Conservation (phyloP, 331 rosid genomes). For the Cucumis variabilis region DNA sequence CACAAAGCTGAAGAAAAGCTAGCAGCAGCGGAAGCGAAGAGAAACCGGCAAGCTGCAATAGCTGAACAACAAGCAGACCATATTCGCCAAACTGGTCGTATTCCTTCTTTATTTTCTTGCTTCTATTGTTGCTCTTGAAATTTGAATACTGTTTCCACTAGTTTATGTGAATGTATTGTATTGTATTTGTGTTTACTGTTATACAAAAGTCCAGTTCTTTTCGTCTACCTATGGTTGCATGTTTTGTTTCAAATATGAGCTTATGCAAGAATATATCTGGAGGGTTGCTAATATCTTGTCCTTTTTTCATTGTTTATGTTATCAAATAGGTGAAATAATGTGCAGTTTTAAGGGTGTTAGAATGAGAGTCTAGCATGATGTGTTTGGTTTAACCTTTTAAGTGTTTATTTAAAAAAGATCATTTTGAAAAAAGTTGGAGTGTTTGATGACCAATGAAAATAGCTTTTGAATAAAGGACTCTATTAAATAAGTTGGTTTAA, state of each 20-base stretch:
- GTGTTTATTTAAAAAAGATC: too few species aligned
- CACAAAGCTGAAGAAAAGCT: constrained; percentile 92
- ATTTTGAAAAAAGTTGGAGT: too few species aligned
- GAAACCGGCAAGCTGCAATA: constrained; percentile 71
- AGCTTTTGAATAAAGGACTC: too few species aligned
- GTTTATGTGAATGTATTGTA: constrained; percentile 5
- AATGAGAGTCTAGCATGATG: too few species aligned
- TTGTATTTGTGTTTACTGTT: not conserved
- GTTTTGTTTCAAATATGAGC: not conserved
- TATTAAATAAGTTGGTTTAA: too few species aligned
- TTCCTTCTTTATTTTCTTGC: constrained; percentile 73
- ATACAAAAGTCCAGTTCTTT: constrained; percentile 9
- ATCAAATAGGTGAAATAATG: not conserved
- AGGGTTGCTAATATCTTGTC: not conserved
- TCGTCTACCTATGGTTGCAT: not conserved
- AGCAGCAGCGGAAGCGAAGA: constrained; percentile 80
- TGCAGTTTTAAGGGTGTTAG: too few species aligned
- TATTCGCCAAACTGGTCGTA: constrained; percentile 79
- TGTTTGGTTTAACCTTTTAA: too few species aligned
- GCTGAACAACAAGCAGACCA: constrained; percentile 80
- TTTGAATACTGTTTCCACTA: not conserved
- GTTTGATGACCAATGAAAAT: too few species aligned
- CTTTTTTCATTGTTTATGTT: not conserved
- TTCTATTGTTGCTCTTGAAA: constrained; percentile 73
- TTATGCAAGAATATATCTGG: not conserved